Evolutionary conservation across 352 stramenopile genomes (phyloP).

Genomic region (Phytopythium litorale): DNA sequence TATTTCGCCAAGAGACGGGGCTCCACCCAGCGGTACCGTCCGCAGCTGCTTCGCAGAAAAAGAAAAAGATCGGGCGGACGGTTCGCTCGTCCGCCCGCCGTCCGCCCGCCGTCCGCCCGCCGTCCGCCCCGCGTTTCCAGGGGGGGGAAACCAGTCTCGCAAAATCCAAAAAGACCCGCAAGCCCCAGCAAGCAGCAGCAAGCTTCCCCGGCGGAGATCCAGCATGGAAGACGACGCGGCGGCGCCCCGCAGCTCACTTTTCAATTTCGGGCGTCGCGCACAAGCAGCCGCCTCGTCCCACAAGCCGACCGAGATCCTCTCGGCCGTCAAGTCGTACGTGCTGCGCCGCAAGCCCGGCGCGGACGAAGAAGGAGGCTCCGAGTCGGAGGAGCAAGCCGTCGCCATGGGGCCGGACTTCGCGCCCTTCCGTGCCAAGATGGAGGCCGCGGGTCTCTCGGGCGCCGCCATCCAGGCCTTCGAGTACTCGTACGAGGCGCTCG

Average conservation of each 20-base stretch:
- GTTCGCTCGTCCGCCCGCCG: neutral
- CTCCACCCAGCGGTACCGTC: neutral
- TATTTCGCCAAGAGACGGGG: neutral
- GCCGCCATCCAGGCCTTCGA: constrained; percentile 98
- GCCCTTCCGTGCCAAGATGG: constrained; percentile 95
- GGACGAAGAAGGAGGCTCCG: neutral
- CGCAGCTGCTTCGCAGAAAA: neutral
- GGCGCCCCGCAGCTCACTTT: constrained; percentile 8
- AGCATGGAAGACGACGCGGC: constrained; percentile 7
- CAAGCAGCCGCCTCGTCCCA: constrained; percentile 5
- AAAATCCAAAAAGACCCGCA: constrained; percentile 5
- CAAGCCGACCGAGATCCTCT: constrained; percentile 3
- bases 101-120: neutral
- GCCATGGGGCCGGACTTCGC: constrained; percentile 55
- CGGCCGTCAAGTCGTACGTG: constrained; percentile 7
- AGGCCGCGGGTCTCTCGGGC: constrained; percentile 91
- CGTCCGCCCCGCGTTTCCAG: neutral
- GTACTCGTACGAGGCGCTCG: constrained; percentile 95
- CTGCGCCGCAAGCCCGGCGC: constrained; percentile 2
- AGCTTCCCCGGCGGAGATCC: neutral
- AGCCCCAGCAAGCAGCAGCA: neutral
- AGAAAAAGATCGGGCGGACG: constrained; percentile 4
- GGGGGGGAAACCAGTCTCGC: neutral
- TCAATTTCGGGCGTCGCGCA: constrained; percentile 9
- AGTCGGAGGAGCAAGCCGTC: neutral